A percentile compares a stretch with the other conserved stretches of the same genome.
phyloP scores from a whole-genome alignment of 495 filamentous ascomycete genomes.

The Endocarpon pusillum region DNA sequence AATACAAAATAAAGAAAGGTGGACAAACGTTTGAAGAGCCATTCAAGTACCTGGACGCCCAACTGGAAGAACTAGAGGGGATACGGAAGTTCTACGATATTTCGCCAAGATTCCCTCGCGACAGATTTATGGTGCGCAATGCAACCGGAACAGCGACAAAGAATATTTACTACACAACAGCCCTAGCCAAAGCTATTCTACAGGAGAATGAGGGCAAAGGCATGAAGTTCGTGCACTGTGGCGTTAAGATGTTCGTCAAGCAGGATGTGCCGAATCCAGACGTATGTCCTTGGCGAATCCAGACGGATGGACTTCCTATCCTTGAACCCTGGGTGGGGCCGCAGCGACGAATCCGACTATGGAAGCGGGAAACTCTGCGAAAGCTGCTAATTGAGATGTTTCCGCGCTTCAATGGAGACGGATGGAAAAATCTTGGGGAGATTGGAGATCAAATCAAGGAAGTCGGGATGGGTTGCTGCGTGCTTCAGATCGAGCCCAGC shows the following conservation, averaged over 20 bases:
- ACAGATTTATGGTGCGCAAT: conserved; percentile 93
- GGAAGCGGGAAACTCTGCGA: conserved; percentile 55
- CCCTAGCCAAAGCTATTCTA: conserved; percentile 70
- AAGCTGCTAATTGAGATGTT: conserved; percentile 87
- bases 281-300: conserved; percentile 85
- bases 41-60: conserved; percentile 66
- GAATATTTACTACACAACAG: conserved; percentile 87
- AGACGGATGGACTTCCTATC: conserved; percentile 79
- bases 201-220: conserved; percentile 67
- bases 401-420: conserved; percentile 52
- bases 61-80: conserved; percentile 53
- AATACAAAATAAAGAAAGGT: too few relatives aligned
- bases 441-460: conserved; percentile 69
- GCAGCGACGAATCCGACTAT: conserved; percentile 53
- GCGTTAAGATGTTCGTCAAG: conserved; percentile 96
- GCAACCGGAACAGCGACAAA: conserved; percentile 63
- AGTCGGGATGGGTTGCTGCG: conserved; percentile 80
- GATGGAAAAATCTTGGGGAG: conserved; percentile 63
- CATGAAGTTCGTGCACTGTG: conserved; percentile 89
- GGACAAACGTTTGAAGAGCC: conserved; percentile 59
- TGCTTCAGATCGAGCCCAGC: conserved; percentile 62
- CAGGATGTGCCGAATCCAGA: conserved; percentile 76
- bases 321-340: conserved; percentile 76
- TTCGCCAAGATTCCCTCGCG: conserved; percentile 62
- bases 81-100: conserved; percentile 73